Evolutionary conservation across 2,329 filamentous ascomycete genomes (phyloP).

Genomic region (Camillea tinctor): DNA sequence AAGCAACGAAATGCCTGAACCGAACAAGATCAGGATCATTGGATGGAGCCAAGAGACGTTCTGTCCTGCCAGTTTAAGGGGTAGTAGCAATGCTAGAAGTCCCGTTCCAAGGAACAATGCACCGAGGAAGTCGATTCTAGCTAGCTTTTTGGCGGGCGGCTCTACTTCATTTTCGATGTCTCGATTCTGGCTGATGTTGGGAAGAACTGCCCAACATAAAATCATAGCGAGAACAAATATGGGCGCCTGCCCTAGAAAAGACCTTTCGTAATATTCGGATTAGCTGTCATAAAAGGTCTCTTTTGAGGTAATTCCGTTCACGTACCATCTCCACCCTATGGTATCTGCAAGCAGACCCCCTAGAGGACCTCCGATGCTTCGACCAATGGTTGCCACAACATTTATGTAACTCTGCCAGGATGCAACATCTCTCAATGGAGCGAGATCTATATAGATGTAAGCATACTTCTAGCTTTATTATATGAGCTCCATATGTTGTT

Average conservation of each 20-base stretch:
- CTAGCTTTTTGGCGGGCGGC: conserved; percentile 36
- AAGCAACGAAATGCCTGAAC: conserved; percentile 25
- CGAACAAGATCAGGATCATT: conserved; percentile 30
- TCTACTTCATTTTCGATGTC: conserved; percentile 12
- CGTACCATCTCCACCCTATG: conserved; percentile 64
- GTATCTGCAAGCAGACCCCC: conserved; percentile 61
- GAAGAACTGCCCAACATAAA: conserved; percentile 35
- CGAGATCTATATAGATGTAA: conserved; percentile 38
- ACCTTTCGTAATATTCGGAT: conserved; percentile 33
- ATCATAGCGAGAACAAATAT: conserved; percentile 48
- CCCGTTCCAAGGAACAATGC: conserved; percentile 40
- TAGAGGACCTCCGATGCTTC: conserved; percentile 51
- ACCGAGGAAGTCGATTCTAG: conserved; percentile 58
- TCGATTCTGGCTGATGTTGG: conserved; percentile 14
- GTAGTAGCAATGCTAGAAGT: conserved; percentile 36
- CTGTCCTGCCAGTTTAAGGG: conserved; percentile 37
- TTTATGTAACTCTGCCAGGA: conserved; percentile 53
- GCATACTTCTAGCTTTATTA: background rate
- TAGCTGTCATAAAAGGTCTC: background rate
- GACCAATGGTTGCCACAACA: conserved; percentile 47
- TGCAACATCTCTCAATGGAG: conserved; percentile 50
- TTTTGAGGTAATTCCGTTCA: background rate
- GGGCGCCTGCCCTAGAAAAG: conserved; percentile 56
- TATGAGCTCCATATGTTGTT: conserved; percentile 17
- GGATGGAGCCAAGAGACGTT: conserved; percentile 37